Evolutionary conservation across 768 basidiomycete genomes (phyloP).

Genomic region (Xerocomellus intermedius): DNA sequence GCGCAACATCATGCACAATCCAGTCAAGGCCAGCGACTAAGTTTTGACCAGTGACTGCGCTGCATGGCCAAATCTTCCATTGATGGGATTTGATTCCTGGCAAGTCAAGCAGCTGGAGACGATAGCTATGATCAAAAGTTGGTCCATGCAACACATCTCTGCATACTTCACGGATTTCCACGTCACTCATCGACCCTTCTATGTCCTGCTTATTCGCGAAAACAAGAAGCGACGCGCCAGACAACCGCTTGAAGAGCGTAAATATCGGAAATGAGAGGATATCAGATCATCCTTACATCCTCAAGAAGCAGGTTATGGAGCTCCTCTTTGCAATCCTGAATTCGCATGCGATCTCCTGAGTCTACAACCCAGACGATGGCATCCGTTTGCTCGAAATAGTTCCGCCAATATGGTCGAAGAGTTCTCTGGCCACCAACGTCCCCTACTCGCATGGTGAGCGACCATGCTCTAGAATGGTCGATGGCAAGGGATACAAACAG

Average conservation of each 20-base stretch:
- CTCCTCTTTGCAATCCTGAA: slow-evolving; percentile 87
- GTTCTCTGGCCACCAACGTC: slow-evolving; percentile 97
- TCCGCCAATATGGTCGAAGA: slow-evolving; percentile 96
- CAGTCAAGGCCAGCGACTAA: slow-evolving; percentile 85
- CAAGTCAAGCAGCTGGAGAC: slow-evolving; percentile 72
- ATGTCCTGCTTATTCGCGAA: slow-evolving; percentile 99
- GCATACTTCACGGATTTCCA: slow-evolving; percentile 82
- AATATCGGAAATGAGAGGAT: slow-evolving; percentile 14
- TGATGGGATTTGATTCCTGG: slow-evolving; percentile 80
- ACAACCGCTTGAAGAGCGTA: slow-evolving; percentile 61
- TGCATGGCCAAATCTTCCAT: slow-evolving; percentile 90
- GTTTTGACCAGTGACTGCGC: slow-evolving; percentile 86
- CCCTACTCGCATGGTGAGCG: slow-evolving; percentile 83
- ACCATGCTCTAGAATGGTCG: slow-evolving; percentile 46
- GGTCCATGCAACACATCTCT: background rate
- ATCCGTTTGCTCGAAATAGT: slow-evolving; percentile 99
- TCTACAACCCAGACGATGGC: slow-evolving; percentile 99
- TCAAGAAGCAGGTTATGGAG: slow-evolving; percentile 83
- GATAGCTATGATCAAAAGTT: slow-evolving; percentile 6
- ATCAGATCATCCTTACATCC: slow-evolving; percentile 61
- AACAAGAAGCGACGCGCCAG: slow-evolving; percentile 93
- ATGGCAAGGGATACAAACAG: slow-evolving; percentile 29
- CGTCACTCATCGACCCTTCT: slow-evolving; percentile 75
- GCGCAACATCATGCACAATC: slow-evolving; percentile 87
- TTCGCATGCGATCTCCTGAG: slow-evolving; percentile 86